Evolutionary conservation across 768 basidiomycete species (phyloP), one percentile per base, ranked within the genome.

Genomic region (Gloeostereum incarnatum): DNA sequence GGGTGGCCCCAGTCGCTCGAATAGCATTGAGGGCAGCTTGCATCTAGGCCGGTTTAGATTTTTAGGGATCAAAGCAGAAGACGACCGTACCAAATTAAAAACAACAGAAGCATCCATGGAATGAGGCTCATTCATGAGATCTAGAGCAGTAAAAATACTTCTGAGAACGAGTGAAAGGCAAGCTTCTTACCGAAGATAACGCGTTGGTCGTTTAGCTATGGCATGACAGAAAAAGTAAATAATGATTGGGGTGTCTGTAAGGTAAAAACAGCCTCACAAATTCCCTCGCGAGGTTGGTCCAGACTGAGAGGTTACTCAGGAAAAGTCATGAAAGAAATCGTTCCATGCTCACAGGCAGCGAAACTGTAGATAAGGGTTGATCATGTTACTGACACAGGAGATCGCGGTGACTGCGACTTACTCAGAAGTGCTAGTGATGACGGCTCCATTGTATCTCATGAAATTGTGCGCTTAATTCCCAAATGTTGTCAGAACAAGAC

Each of bases 21-120:
- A 84, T 77, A 44, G 73, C 77, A 49, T 78, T 77, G 43, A 84
- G 60, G 5, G 74, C 77, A 29, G 74, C 74, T 68, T 82, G 81
- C 54, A 69, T 70, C 75, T 68, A 32, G 13, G 31, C n/a, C n/a
- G 27, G 52, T 36, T 39, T 17, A 40, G 41, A 21, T 34, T 33
- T 7, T 41, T 29, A 34, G 11, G 14, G 9, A 34, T 6, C 18
- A 20, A 35, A 36, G 26, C n/a, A n/a, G 26, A 26, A 11, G 19
- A n/a, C 21, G 29, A 18, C 40, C 61, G n/a, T 50, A 73, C 73
- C 38, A 77, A 55, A 31, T 61, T 46, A 51, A 70, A 70, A 18
- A 73, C 75, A 20, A 60, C 59, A n/a, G 54, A 45, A 5, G 75
- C 75, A 41, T 68, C 61, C 41, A 78, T 75, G 41, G 56, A 72